Percentiles rank a stretch among this genome's conserved stretches.
phyloP scores from a whole-genome alignment of 2,329 filamentous ascomycete genomes.

The Stenocarpella maydis region DNA sequence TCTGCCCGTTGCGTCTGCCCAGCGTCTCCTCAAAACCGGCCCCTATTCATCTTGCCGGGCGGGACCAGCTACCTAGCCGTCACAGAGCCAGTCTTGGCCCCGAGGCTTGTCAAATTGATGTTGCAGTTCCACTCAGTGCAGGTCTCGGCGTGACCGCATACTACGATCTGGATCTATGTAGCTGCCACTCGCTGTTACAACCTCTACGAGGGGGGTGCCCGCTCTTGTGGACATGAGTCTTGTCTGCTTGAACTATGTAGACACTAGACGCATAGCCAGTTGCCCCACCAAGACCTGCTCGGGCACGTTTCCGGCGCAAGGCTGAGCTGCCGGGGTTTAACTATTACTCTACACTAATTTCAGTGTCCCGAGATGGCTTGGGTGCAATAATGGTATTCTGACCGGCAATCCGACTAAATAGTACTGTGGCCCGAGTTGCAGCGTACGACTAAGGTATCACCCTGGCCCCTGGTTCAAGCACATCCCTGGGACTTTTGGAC shows the following conservation, averaged over 20 bases:
- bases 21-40: slow-evolving; percentile 5
- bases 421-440: neutral
- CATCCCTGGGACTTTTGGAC: neutral
- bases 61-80: slow-evolving; percentile 4
- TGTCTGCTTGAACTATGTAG: neutral
- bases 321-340: neutral
- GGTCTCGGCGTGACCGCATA: too few relatives aligned
- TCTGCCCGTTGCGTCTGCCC: slow-evolving; percentile 21
- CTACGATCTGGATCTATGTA: neutral
- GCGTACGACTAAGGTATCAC: neutral
- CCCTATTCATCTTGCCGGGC: slow-evolving; percentile 3
- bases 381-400: neutral
- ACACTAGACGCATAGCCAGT: neutral
- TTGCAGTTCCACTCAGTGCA: too few relatives aligned
- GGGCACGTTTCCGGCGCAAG: neutral
- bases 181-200: neutral
- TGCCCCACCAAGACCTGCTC: neutral
- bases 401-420: neutral
- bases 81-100: neutral
- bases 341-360: neutral
- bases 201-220: too few relatives aligned
- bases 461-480: neutral
- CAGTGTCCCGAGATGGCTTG: neutral
- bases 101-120: too few relatives aligned
- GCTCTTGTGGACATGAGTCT: neutral